Percentiles rank a stretch among this genome's conserved stretches.
Conservation (phyloP, 108 stramenopile species). For the Chaetoceros muelleri region DNA sequence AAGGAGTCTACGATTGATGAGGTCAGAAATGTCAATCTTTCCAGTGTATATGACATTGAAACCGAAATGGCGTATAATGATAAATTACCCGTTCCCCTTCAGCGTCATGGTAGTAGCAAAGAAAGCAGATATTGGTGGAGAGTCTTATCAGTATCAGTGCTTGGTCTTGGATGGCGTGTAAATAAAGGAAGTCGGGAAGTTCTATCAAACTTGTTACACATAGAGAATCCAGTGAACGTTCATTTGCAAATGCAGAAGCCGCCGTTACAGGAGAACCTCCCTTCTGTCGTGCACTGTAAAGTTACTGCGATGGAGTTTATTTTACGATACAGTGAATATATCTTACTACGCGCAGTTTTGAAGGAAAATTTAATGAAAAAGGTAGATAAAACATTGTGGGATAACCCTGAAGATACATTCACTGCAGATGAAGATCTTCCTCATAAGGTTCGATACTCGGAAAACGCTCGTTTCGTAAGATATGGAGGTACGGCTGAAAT, state of each 20-base stretch:
- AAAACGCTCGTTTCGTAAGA: constrained; percentile 44
- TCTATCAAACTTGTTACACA: background rate
- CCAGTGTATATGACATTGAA: constrained; percentile 24
- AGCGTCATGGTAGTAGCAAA: background rate
- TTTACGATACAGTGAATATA: constrained; percentile 40
- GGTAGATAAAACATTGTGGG: constrained; percentile 43
- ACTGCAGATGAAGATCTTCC: constrained; percentile 21
- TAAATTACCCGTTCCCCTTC: background rate
- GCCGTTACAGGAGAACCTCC: constrained; percentile 14
- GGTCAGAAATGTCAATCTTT: background rate
- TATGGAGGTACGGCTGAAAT: constrained; percentile 35
- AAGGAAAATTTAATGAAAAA: constrained; percentile 32
- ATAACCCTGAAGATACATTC: constrained; percentile 54
- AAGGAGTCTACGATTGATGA: constrained; percentile 11
- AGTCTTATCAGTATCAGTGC: constrained; percentile 9
- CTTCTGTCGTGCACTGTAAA: constrained; percentile 20
- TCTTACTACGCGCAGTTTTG: constrained; percentile 25
- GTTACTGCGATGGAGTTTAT: constrained; percentile 22
- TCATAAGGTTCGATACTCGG: constrained; percentile 23
- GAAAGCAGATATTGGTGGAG: constrained; percentile 18
- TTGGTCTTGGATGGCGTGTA: constrained; percentile 13
- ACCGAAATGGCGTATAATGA: background rate
- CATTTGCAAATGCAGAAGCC: constrained; percentile 31
- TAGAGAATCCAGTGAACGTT: constrained; percentile 26
- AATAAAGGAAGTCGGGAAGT: background rate